Evolutionary conservation across 768 basidiomycete species (phyloP).

Genomic region (Gyrodon lividus): DNA sequence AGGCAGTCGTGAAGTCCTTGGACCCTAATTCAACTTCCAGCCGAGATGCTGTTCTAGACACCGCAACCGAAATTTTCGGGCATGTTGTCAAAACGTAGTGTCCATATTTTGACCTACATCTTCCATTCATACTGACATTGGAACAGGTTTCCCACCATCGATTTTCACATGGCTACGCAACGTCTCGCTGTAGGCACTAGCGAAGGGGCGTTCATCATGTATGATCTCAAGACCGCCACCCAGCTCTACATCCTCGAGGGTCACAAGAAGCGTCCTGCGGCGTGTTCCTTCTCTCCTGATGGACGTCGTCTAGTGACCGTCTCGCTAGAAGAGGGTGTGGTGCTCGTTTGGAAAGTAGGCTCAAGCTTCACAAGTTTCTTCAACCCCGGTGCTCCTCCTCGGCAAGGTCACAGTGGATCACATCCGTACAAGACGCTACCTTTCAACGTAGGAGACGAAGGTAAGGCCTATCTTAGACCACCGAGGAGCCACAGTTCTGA

Average conservation of each 20-base stretch:
- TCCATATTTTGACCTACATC: neutral
- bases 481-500: too few relatives aligned
- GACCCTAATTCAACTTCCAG: constrained; percentile 82
- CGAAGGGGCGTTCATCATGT: constrained; percentile 94
- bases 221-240: constrained; percentile 94
- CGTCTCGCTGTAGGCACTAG: constrained; percentile 90
- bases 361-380: constrained; percentile 87
- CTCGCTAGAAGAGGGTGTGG: constrained; percentile 79
- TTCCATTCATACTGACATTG: neutral
- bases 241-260: constrained; percentile 93
- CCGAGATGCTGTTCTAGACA: constrained; percentile 83
- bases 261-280: constrained; percentile 77
- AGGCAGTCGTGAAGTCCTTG: constrained; percentile 94
- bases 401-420: constrained; percentile 80
- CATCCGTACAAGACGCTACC: constrained; percentile 86
- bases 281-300: constrained; percentile 91
- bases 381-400: constrained; percentile 85
- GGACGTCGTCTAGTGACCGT: constrained; percentile 86
- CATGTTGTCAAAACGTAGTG: constrained; percentile 90
- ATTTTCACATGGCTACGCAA: constrained; percentile 86
- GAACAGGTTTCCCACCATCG: constrained; percentile 84
- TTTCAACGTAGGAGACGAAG: constrained; percentile 83
- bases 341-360: constrained; percentile 96
- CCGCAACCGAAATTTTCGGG: constrained; percentile 91
- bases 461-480: constrained; percentile 39